Percentiles rank a stretch among this genome's conserved stretches.
These are phyloP conservation scores for Botrytis tulipae DNA, from an alignment of 2,329 filamentous ascomycete species.

Conservation along the genomic window DNA sequence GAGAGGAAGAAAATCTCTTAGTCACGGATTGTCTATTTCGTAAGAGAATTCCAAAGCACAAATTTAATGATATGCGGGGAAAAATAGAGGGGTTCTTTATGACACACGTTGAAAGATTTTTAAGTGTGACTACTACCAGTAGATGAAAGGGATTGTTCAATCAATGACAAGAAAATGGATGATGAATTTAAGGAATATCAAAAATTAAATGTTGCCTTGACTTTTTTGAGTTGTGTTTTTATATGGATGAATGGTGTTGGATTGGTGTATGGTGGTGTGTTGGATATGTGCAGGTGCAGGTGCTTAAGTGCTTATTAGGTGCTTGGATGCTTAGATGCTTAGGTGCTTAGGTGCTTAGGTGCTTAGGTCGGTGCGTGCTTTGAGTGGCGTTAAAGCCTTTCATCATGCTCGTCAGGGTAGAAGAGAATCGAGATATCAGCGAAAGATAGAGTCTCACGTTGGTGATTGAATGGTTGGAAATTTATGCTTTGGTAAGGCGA, in stretches of 20 bases:
- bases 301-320: neutral
- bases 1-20: constrained; percentile 16
- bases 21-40: constrained; percentile 19
- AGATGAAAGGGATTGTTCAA: constrained; percentile 6
- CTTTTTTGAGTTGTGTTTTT: neutral
- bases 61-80: constrained; percentile 16
- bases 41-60: constrained; percentile 14
- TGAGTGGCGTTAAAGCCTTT: neutral
- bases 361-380: neutral
- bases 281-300: neutral
- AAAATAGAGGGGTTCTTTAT: constrained; percentile 12
- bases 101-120: constrained; percentile 2
- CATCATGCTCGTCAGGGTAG: no score
- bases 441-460: neutral
- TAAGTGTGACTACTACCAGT: neutral
- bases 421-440: no score
- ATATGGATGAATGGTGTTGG: neutral
- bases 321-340: neutral
- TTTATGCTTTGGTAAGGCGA: constrained; percentile 5
- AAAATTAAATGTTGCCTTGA: neutral
- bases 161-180: neutral
- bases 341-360: neutral
- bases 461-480: neutral
- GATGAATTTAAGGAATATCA: neutral
- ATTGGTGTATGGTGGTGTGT: no score